phyloP scores from a whole-genome alignment of 306 rosid genomes.

The Prunus dulcis region DNA sequence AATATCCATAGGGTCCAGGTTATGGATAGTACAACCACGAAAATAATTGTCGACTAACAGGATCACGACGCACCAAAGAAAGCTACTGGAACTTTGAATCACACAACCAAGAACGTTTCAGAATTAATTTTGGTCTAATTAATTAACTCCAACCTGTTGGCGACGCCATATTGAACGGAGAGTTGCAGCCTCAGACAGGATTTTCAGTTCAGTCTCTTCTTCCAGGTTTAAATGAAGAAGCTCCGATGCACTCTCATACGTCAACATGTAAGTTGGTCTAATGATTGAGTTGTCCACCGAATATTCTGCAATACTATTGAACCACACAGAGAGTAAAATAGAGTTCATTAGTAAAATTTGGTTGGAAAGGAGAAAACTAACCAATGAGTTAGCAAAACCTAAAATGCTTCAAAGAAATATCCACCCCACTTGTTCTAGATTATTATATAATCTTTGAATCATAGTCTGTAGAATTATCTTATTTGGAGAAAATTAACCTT shows the following conservation, averaged over 20 bases:
- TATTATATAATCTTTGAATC: neutral
- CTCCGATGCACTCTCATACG: conserved; percentile 95
- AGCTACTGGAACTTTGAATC: neutral
- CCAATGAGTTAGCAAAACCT: neutral
- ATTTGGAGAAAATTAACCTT: neutral
- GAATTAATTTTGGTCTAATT: neutral
- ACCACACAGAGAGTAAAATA: conserved; percentile 11
- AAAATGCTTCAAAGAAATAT: neutral
- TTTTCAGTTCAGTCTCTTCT: conserved; percentile 83
- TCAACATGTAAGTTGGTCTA: conserved; percentile 94
- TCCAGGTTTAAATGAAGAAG: conserved; percentile 79
- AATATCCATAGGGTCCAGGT: neutral
- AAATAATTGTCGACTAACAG: neutral
- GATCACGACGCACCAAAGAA: neutral
- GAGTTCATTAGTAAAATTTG: conserved; percentile 9
- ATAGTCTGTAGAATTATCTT: neutral
- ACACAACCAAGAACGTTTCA: neutral
- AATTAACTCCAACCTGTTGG: conserved; percentile 59
- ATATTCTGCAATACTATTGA: conserved; percentile 84
- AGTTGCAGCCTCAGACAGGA: conserved; percentile 88
- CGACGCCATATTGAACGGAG: conserved; percentile 76
- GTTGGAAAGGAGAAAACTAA: neutral
- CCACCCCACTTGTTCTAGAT: neutral
- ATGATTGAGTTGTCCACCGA: conserved; percentile 79
- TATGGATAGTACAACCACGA: conserved; percentile 3